Base-by-base conservation (phyloP, 1,139 yeast genomes). In the Groenewaldozyma auringiensis region DNA sequence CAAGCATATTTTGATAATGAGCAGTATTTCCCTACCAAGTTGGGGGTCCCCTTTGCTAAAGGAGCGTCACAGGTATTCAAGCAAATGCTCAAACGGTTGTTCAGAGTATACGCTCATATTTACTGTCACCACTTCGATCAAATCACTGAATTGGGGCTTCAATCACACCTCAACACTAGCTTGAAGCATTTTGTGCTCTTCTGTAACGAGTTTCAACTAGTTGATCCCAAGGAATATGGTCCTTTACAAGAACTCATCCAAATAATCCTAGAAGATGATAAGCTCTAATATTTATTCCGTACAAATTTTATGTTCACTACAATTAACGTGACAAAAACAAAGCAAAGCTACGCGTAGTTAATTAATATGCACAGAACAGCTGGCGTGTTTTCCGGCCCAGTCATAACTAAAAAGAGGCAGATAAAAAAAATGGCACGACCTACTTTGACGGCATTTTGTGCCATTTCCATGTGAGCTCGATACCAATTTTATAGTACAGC, bases 91-190 rank as follows among this genome's bases (percentile, higher is more conserved):
- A 88, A 89, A 65, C 76, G 98, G 53, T 70, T 92, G 49, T 92
- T 89, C 64, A 75, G 99, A 62, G 88, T 92, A n/a, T 94, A 94
- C 62, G 97, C 98, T 2, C 99, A 92, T 67, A 86, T 92, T 40
- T 92, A 92, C 65, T 92, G 98, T 61, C 97, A 92, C 61, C 99
- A 92, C 64, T 92, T 92, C 66, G 95, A 88, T 63, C 96, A 89
- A 63, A 84, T 92, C 47, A 78, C 88, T 39, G 97, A 89, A 61
- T 72, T 92, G 56, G 96, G 96, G 1, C 71, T 92, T 56, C 96
- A 89, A 64, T 84, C 95, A 22, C 96, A 92, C 58, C 72, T 92
- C 55, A 92, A 92, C 63, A 92, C 99, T 3, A 83, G 95, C 58
- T 79, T 92, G 60, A 92, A 94, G 67, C 99, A 92, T 63, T 92